Evolutionary conservation across 306 rosid species (phyloP).

Genomic region (Vigna radiata): DNA sequence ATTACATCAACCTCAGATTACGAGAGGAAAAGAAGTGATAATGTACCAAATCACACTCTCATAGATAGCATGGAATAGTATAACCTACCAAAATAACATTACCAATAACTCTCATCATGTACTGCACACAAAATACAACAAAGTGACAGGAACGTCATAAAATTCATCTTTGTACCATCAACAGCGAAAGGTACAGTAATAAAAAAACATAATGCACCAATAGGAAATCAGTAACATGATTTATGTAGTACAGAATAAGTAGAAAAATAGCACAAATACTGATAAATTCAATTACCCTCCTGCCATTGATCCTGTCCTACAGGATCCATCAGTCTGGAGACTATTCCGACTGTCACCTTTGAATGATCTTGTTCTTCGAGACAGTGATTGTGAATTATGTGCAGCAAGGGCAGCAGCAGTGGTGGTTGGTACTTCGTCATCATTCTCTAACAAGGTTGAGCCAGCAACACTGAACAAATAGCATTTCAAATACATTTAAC

Average conservation of each 20-base stretch:
- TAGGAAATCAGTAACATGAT: not conserved
- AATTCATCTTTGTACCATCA: constrained; percentile 24
- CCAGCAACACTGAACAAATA: constrained; percentile 70
- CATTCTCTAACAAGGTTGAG: constrained; percentile 73
- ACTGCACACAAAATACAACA: constrained; percentile 9
- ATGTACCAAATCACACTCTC: constrained; percentile 14
- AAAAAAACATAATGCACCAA: constrained; percentile 30
- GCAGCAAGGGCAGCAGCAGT: constrained; percentile 72
- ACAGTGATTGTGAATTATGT: constrained; percentile 77
- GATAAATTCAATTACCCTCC: constrained; percentile 69
- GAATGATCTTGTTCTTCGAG: constrained; percentile 90
- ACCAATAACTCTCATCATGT: constrained; percentile 20
- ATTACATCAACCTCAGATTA: constrained; percentile 26
- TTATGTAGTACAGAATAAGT: constrained; percentile 23
- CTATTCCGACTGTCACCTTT: constrained; percentile 80
- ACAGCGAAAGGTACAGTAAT: constrained; percentile 17
- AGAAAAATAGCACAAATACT: constrained; percentile 41
- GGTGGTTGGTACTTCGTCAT: constrained; percentile 86
- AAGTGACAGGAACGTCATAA: constrained; percentile 19
- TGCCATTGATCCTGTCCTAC: constrained; percentile 73
- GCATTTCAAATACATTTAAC: constrained; percentile 43
- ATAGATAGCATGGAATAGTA: constrained; percentile 7
- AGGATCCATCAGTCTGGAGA: constrained; percentile 75
- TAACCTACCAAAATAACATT: constrained; percentile 27
- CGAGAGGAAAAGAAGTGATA: not conserved